A percentile compares a stretch with the other conserved stretches of the same genome.
phyloP scores from a whole-genome alignment of 2,329 filamentous ascomycete species.

The Aspergillus transmontanensis region DNA sequence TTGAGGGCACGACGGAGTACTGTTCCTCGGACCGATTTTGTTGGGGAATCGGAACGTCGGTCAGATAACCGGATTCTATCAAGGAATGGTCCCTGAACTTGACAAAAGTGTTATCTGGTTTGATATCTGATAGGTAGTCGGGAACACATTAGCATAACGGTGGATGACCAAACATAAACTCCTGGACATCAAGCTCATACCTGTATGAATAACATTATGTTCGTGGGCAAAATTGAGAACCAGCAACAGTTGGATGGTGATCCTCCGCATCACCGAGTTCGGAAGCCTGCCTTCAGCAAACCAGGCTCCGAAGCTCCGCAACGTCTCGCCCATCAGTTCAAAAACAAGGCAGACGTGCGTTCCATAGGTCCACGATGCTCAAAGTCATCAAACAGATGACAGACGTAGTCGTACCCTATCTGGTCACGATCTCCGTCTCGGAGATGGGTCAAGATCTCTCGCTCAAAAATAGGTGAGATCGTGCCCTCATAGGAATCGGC shows the following conservation, averaged over 20 bases:
- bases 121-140: not conserved
- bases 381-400: not conserved
- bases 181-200: not conserved
- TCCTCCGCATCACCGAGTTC: not conserved
- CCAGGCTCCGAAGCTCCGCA: not conserved
- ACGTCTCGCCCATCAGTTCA: not conserved
- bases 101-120: not conserved
- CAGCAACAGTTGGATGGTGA: not conserved
- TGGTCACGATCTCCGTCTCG: not conserved
- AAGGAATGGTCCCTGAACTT: not conserved
- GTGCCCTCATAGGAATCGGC: not conserved
- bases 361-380: not conserved
- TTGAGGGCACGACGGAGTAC: not conserved
- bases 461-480: not conserved
- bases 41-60: not conserved
- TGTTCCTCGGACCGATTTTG: not conserved
- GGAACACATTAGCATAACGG: not conserved
- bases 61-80: not conserved
- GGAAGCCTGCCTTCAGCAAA: not conserved
- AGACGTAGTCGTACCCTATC: not conserved
- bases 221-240: not conserved
- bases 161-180: not conserved
- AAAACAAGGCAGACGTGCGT: not conserved
- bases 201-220: not conserved
- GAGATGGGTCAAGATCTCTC: not conserved